These are phyloP conservation scores for Rostrohypoxylon terebratum DNA, from an alignment of 495 filamentous ascomycete species.

Conservation along the genomic window DNA sequence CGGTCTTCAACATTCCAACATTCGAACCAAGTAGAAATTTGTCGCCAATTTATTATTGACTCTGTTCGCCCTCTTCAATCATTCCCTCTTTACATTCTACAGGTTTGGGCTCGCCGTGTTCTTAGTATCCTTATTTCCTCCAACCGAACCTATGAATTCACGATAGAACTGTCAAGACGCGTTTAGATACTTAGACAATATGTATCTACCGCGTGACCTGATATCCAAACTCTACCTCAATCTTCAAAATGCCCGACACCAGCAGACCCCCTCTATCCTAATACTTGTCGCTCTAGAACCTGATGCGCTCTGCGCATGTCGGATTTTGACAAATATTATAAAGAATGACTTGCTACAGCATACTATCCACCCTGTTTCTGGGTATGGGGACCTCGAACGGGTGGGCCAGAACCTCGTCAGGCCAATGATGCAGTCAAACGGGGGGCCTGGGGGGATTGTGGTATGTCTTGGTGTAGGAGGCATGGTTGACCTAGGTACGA, in stretches of 20 bases:
- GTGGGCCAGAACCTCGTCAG: slow-evolving; percentile 79
- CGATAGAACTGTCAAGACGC: slow-evolving; percentile 51
- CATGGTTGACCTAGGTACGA: slow-evolving; percentile 81
- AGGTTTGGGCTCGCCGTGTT: not conserved
- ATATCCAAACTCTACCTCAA: slow-evolving; percentile 91
- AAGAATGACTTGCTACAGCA: slow-evolving; percentile 98
- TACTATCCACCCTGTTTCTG: slow-evolving; percentile 93
- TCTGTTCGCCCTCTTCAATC: slow-evolving; percentile 4
- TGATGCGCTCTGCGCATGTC: slow-evolving; percentile 94
- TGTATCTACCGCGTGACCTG: slow-evolving; percentile 94
- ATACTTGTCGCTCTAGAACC: slow-evolving; percentile 93
- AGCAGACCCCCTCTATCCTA: slow-evolving; percentile 88
- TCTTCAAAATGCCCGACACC: slow-evolving; percentile 82
- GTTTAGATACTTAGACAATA: slow-evolving; percentile 56
- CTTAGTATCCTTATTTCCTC: slow-evolving; percentile 15
- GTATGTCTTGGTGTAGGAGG: slow-evolving; percentile 94
- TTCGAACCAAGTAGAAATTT: slow-evolving; percentile 13
- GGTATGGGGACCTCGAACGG: slow-evolving; percentile 88
- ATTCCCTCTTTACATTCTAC: not conserved
- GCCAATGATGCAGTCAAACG: slow-evolving; percentile 83
- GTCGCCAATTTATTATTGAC: not conserved
- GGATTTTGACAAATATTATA: slow-evolving; percentile 88
- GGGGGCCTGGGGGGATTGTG: slow-evolving; percentile 85
- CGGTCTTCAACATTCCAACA: slow-evolving; percentile 19
- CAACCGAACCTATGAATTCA: slow-evolving; percentile 51